Evolutionary conservation across 2,329 filamentous ascomycete genomes (phyloP).

Genomic region (Epicoccum sorghinum): DNA sequence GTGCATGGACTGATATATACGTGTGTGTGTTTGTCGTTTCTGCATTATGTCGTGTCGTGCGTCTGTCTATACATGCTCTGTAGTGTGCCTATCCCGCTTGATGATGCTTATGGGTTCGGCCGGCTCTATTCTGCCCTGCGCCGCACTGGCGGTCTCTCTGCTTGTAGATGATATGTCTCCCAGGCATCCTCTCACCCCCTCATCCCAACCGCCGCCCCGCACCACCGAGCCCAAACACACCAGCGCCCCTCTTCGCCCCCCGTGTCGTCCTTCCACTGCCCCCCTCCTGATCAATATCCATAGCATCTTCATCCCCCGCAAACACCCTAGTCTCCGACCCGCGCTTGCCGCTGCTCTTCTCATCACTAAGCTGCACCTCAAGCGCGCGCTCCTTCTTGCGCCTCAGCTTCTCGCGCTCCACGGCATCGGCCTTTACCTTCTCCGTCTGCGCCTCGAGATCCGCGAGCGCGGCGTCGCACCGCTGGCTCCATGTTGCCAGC

Average conservation of each 20-base stretch:
- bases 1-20: neutral
- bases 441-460: constrained; percentile 79
- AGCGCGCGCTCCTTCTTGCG: constrained; percentile 50
- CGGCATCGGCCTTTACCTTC: constrained; percentile 61
- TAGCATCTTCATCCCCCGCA: constrained; percentile 38
- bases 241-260: constrained; percentile 39
- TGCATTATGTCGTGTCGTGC: neutral
- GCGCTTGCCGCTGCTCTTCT: constrained; percentile 37
- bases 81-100: too few species aligned
- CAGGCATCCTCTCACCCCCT: neutral
- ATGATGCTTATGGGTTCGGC: neutral
- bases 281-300: constrained; percentile 48
- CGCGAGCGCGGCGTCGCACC: constrained; percentile 74
- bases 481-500: constrained; percentile 76
- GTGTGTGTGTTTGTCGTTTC: neutral
- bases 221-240: constrained; percentile 33
- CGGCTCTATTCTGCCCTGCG: neutral
- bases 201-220: constrained; percentile 35
- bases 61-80: too few species aligned
- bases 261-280: constrained; percentile 31
- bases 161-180: neutral
- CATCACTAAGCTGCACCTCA: constrained; percentile 37
- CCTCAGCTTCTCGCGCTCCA: constrained; percentile 50
- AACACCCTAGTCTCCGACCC: constrained; percentile 20
- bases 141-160: too few species aligned